Evolutionary conservation across 345 rosid genomes (phyloP).

Genomic region (Acer yangbiense): DNA sequence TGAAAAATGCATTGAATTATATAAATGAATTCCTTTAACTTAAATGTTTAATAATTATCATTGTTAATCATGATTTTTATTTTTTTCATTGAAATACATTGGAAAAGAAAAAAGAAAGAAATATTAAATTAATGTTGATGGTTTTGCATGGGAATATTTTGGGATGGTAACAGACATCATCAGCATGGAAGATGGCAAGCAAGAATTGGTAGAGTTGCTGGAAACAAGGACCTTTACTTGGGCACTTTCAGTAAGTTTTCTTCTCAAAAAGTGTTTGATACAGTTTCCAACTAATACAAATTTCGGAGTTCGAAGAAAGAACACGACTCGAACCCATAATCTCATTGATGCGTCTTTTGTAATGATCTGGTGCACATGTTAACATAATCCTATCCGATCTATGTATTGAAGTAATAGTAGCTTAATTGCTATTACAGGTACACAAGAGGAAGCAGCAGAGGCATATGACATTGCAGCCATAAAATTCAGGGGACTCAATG

Average conservation of each 20-base stretch:
- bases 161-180: slow-evolving; percentile 59
- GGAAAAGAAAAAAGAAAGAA: background rate
- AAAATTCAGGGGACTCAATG: slow-evolving; percentile 88
- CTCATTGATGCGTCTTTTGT: background rate
- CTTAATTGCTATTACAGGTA: slow-evolving; percentile 39
- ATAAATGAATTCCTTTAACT: too few species aligned
- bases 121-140: background rate
- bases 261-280: background rate
- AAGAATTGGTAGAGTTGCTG: slow-evolving; percentile 96
- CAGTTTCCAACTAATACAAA: too few species aligned
- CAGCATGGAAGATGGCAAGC: slow-evolving; percentile 99
- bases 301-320: too few species aligned
- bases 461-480: slow-evolving; percentile 98
- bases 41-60: too few species aligned
- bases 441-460: slow-evolving; percentile 98
- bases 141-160: background rate
- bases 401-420: too few species aligned
- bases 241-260: slow-evolving; percentile 75
- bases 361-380: background rate
- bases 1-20: too few species aligned
- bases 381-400: background rate
- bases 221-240: slow-evolving; percentile 92
- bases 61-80: too few species aligned
- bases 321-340: too few species aligned
- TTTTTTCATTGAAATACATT: too few species aligned